Conservation (phyloP, 176 grass and related monocot genomes). For the Ananas comosus region DNA sequence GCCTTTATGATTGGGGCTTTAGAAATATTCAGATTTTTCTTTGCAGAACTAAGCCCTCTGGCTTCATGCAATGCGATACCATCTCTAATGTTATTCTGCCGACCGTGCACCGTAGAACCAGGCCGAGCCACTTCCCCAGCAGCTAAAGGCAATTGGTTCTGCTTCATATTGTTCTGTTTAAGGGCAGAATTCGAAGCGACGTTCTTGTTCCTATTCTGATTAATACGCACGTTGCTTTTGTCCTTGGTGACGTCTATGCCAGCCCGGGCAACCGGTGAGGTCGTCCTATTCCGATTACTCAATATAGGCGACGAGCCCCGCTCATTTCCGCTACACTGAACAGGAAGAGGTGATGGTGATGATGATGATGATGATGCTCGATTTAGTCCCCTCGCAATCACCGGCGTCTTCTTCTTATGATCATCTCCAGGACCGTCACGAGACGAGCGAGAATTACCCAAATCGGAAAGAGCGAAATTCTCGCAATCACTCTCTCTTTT, state of each 20-base stretch:
- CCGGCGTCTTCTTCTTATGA: not conserved
- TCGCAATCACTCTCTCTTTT: not conserved
- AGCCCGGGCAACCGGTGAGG: not conserved
- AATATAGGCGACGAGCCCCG: not conserved
- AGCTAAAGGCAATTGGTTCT: constrained; percentile 32
- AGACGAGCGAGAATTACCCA: no score
- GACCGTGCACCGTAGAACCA: constrained; percentile 13
- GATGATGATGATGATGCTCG: not conserved
- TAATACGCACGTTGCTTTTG: not conserved
- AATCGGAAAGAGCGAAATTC: not conserved
- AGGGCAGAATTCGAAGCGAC: constrained; percentile 20
- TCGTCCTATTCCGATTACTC: not conserved
- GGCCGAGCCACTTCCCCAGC: constrained; percentile 5
- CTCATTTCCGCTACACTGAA: not conserved
- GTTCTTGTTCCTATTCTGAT: constrained; percentile 3
- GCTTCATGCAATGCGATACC: constrained; percentile 7
- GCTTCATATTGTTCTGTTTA: constrained; percentile 61
- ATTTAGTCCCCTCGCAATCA: not conserved
- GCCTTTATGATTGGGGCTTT: constrained; percentile 33
- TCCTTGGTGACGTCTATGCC: not conserved
- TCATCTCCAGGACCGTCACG: no score
- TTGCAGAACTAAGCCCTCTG: constrained; percentile 34
- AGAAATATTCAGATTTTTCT: constrained; percentile 31
- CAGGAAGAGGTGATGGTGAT: not conserved
- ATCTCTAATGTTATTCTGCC: constrained; percentile 15